Percentiles rank a stretch among this genome's conserved stretches.
Evolutionary conservation across 495 filamentous ascomycete species (phyloP).

Genomic region (Symbiotaphrina buchneri): DNA sequence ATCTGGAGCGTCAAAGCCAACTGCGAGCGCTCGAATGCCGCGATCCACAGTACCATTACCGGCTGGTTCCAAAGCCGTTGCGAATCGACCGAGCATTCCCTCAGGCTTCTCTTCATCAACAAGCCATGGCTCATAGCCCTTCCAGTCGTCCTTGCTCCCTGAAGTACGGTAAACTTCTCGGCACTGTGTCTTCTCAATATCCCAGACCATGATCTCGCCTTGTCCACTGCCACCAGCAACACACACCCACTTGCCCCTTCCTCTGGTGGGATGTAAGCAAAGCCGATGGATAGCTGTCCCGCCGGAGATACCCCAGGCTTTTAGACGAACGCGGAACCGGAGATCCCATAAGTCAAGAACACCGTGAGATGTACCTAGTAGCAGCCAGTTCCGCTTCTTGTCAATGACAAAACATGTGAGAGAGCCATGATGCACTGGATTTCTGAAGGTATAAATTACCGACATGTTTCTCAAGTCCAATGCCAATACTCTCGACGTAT

Average conservation of each 20-base stretch:
- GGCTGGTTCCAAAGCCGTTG: conserved; percentile 38
- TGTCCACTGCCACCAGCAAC: conserved; percentile 74
- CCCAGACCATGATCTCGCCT: conserved; percentile 91
- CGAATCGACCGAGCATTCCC: conserved; percentile 75
- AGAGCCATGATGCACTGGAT: conserved; percentile 83
- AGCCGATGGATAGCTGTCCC: conserved; percentile 65
- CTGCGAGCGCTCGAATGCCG: conserved; percentile 24
- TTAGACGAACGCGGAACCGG: conserved; percentile 68
- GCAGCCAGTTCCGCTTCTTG: conserved; percentile 64
- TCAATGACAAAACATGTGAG: conserved; percentile 86
- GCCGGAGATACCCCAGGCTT: conserved; percentile 73
- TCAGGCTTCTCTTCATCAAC: conserved; percentile 79
- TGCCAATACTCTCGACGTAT: conserved; percentile 57
- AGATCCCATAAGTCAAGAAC: conserved; percentile 92
- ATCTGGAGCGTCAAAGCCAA: conserved; percentile 25
- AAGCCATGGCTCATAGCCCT: conserved; percentile 67
- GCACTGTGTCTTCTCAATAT: conserved; percentile 74
- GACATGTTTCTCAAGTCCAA: conserved; percentile 80
- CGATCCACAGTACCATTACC: conserved; percentile 23
- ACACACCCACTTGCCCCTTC: conserved; percentile 57
- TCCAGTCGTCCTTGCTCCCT: conserved; percentile 26
- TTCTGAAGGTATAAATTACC: conserved; percentile 57
- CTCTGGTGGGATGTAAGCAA: conserved; percentile 51
- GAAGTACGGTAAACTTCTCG: conserved; percentile 67
- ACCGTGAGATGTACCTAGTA: conserved; percentile 82